These are phyloP conservation scores for Calycina marina DNA, from an alignment of 2,329 filamentous ascomycete species.

Conservation along the genomic window DNA sequence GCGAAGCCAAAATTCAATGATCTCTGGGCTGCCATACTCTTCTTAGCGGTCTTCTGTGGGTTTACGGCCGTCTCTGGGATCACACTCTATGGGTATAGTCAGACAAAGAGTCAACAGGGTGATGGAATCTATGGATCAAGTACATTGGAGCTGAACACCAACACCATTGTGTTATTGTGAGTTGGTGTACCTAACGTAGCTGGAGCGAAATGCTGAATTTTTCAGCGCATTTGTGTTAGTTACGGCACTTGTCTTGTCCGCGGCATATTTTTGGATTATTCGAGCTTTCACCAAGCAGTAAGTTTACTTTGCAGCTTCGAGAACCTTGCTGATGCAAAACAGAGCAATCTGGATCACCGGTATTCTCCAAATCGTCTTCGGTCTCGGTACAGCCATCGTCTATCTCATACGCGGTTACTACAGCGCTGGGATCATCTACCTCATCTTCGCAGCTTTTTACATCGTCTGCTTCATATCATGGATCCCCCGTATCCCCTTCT, in stretches of 20 bases:
- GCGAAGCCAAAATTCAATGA: constrained; percentile 82
- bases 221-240: constrained; percentile 50
- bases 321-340: background rate
- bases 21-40: constrained; percentile 71
- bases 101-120: constrained; percentile 47
- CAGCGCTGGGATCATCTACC: constrained; percentile 73
- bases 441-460: constrained; percentile 68
- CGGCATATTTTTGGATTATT: constrained; percentile 60
- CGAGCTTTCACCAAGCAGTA: constrained; percentile 64
- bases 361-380: constrained; percentile 73
- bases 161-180: constrained; percentile 69
- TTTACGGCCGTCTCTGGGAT: constrained; percentile 66
- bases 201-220: background rate
- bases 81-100: constrained; percentile 58
- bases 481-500: constrained; percentile 84
- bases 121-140: constrained; percentile 56
- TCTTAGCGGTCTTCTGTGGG: constrained; percentile 56
- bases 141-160: constrained; percentile 56
- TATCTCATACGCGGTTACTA: constrained; percentile 68
- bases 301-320: constrained; percentile 1
- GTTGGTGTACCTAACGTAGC: constrained; percentile 1
- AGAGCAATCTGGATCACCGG: constrained; percentile 80
- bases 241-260: constrained; percentile 61
- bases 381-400: constrained; percentile 74
- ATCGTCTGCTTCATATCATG: constrained; percentile 76